phyloP scores from a whole-genome alignment of 345 rosid genomes.

The Salix suchowensis region DNA sequence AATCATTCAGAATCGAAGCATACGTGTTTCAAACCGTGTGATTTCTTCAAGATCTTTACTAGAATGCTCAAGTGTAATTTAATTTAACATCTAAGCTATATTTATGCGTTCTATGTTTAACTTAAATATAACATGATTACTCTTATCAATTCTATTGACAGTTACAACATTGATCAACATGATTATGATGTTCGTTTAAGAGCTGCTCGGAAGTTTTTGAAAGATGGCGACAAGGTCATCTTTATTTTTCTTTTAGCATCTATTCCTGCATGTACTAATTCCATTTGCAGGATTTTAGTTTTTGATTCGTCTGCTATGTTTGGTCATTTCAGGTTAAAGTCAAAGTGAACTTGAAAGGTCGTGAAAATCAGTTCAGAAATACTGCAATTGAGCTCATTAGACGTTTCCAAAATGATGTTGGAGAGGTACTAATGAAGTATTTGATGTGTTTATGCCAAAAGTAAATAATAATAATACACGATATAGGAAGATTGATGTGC shows the following conservation, averaged over 20 bases:
- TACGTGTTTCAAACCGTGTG: not conserved
- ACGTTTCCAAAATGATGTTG: conserved; percentile 80
- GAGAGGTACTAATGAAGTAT: conserved; percentile 53
- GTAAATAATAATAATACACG: not conserved
- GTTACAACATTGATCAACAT: conserved; percentile 91
- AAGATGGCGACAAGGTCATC: conserved; percentile 88
- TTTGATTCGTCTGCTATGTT: conserved; percentile 10
- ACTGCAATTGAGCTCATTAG: conserved; percentile 78
- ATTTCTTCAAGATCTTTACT: not conserved
- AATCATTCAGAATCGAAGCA: not conserved
- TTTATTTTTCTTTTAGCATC: conserved; percentile 4
- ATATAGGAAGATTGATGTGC: not conserved
- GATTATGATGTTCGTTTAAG: conserved; percentile 81
- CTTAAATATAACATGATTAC: not conserved
- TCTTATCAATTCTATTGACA: conserved; percentile 29
- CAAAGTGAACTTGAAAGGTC: conserved; percentile 85
- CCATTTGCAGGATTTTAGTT: not conserved
- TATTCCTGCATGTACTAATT: not conserved
- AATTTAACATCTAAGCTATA: not conserved
- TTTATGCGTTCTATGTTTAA: not conserved
- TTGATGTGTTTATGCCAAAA: not conserved
- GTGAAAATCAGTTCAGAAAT: conserved; percentile 86
- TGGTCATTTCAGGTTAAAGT: conserved; percentile 69
- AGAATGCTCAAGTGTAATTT: not conserved
- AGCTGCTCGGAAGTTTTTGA: conserved; percentile 79